Base-by-base conservation (phyloP, 441 rosid genomes). In the Adansonia rubrostipa region DNA sequence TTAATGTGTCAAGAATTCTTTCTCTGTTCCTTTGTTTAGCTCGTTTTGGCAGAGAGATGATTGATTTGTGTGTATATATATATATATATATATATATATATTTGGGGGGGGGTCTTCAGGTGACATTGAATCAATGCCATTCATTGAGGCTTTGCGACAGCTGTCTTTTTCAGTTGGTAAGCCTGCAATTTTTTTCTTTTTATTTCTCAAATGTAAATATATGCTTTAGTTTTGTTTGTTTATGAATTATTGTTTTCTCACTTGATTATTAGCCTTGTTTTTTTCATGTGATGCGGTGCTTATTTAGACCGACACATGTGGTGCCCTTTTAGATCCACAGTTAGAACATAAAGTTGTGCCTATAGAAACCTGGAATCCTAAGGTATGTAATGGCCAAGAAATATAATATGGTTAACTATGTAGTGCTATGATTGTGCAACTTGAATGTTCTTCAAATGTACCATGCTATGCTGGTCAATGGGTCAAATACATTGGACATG, bases 81-180 rank as follows among this genome's bases (percentile, higher is more conserved):
- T 36, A 36, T 36, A 36, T 36, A 36, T 5, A 36, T 36, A 36
- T 36, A 4, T 36, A 5, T 44, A 0, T 42, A 1, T 5, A 20
- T 74, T 84, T 45, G 73, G 73, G 42, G 67, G 17, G 28, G 42
- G 58, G 60, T n/a, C 61, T 10, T 71, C 42, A 85, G 89, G 91
- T 74, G 91, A 90, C 83, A 83, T 85, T 50, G 90, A 91, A 78
- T 91, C 95, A 15, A 91, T 91, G 95, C 95, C 95, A 74, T 91
- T 91, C 85, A 88, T 91, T 3, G 95, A 91, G 87, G 95, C 95
- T 48, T 82, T 91, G 85, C 86, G 95, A 58, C 95, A 89, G 60
- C 82, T 91, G 79, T 91, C 91, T 28, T 91, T 89, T 87, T 88
- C 92, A 17, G 92, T 91, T 83, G 95, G 95, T 91, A 83, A 89